These are phyloP conservation scores for Raphidocelis subcapitata DNA, from an alignment of 139 green algal genomes.

Conservation along the genomic window DNA sequence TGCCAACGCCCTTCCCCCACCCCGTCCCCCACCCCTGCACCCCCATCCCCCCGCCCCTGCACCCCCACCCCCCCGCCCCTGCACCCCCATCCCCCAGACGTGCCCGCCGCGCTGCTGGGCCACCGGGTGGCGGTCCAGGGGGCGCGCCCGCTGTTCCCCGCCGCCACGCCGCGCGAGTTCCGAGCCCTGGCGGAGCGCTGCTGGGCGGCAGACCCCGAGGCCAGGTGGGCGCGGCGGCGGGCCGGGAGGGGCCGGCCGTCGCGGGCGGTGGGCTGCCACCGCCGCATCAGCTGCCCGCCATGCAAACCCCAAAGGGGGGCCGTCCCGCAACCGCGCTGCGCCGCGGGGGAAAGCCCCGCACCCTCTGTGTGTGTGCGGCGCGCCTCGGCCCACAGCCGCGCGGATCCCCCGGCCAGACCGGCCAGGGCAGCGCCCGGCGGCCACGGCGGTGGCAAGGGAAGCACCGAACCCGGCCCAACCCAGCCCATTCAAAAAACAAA, in stretches of 20 bases:
- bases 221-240: neutral
- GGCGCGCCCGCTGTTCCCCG: conserved; percentile 29
- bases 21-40: neutral
- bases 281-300: neutral
- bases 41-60: no score
- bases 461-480: no score
- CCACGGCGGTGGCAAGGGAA: no score
- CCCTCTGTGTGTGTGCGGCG: neutral
- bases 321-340: neutral
- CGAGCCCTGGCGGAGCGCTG: conserved; percentile 33
- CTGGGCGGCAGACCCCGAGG: conserved; percentile 26
- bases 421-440: no score
- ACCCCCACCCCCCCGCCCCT: no score
- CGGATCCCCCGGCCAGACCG: neutral
- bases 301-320: neutral
- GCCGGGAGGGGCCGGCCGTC: neutral
- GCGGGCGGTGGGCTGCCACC: neutral
- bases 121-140: conserved; percentile 23
- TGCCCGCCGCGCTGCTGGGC: conserved; percentile 33
- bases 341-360: neutral
- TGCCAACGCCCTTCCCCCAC: neutral
- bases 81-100: no score
- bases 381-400: neutral
- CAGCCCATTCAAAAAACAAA: no score
- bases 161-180: conserved; percentile 23